A percentile compares a stretch with the other conserved stretches of the same genome.
Evolutionary conservation across 352 stramenopile genomes (phyloP).

Genomic region (Globisporangium nagaii): DNA sequence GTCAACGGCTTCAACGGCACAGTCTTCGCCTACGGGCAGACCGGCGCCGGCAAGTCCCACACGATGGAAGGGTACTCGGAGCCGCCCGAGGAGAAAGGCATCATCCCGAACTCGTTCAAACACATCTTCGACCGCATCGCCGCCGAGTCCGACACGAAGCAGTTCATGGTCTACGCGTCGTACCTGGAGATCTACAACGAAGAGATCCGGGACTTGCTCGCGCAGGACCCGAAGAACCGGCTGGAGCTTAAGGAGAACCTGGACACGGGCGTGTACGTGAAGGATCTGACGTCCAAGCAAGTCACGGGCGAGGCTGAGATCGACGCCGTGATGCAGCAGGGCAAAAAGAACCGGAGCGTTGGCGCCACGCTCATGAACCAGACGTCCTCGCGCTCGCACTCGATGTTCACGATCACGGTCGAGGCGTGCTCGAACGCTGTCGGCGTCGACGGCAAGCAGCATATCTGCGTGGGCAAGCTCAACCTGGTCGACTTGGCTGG

Average conservation of each 20-base stretch:
- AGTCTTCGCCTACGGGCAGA: constrained; percentile 29
- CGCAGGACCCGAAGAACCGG: constrained; percentile 63
- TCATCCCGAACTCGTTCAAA: constrained; percentile 88
- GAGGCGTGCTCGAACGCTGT: constrained; percentile 84
- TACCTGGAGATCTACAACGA: constrained; percentile 99
- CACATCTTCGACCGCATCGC: constrained; percentile 87
- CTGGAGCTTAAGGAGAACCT: constrained; percentile 90
- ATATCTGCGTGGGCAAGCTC: constrained; percentile 95
- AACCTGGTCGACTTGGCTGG: constrained; percentile 89
- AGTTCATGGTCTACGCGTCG: constrained; percentile 93
- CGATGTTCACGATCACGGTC: constrained; percentile 96
- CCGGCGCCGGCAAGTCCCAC: constrained; percentile 82
- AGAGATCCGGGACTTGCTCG: constrained; percentile 94
- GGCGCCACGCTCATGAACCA: constrained; percentile 98
- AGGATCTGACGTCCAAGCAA: constrained; percentile 79
- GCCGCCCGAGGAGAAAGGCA: constrained; percentile 70
- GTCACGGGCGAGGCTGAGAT: constrained; percentile 88
- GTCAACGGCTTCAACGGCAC: constrained; percentile 12
- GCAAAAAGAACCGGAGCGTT: constrained; percentile 94
- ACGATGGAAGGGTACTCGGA: constrained; percentile 84
- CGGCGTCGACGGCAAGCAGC: constrained; percentile 71
- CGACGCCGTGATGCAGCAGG: constrained; percentile 89
- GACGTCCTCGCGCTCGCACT: constrained; percentile 95
- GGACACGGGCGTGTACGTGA: constrained; percentile 88
- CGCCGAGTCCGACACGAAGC: constrained; percentile 86